Percentiles rank a stretch among this genome's conserved stretches.
These are phyloP conservation scores for Cytospora chrysosperma DNA, from an alignment of 2,329 filamentous ascomycete species.

Conservation along the genomic window DNA sequence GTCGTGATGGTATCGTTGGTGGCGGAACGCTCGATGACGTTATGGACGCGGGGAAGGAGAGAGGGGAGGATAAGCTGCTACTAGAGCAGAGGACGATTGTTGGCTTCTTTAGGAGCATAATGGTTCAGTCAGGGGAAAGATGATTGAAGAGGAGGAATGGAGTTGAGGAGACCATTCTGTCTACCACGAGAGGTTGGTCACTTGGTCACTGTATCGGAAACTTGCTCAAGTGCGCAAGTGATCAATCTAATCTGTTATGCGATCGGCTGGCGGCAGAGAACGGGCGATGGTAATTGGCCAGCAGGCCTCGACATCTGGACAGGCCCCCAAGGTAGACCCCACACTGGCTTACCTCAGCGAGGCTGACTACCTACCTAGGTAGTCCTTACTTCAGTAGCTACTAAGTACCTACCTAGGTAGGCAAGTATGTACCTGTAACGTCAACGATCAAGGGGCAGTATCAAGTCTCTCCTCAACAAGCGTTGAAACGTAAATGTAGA, in stretches of 20 bases:
- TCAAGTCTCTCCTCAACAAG: too few relatives aligned
- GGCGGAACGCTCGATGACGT: slow-evolving; percentile 26
- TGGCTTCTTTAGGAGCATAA: slow-evolving; percentile 31
- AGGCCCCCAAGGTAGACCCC: neutral
- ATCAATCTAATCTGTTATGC: neutral
- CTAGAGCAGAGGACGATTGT: slow-evolving; percentile 31
- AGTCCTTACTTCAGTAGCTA: too few relatives aligned
- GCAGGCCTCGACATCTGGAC: neutral
- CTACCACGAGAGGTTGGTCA: slow-evolving; percentile 1
- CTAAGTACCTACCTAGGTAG: neutral
- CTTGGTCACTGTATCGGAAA: neutral
- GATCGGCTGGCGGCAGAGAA: neutral
- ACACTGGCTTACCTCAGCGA: neutral
- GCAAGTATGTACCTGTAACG: neutral
- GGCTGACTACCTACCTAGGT: neutral
- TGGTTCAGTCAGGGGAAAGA: slow-evolving; percentile 18
- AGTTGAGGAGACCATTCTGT: slow-evolving; percentile 9
- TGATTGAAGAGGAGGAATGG: neutral
- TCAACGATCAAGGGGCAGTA: too few relatives aligned
- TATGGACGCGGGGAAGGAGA: slow-evolving; percentile 26
- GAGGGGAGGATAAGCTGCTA: slow-evolving; percentile 24
- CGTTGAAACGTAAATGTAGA: neutral
- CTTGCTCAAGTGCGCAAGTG: neutral
- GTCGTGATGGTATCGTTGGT: neutral
- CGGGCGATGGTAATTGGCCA: neutral